Percentiles rank a stretch among this genome's conserved stretches.
Conservation (phyloP, 2,329 filamentous ascomycete species). For the Sporothrix luriei region DNA sequence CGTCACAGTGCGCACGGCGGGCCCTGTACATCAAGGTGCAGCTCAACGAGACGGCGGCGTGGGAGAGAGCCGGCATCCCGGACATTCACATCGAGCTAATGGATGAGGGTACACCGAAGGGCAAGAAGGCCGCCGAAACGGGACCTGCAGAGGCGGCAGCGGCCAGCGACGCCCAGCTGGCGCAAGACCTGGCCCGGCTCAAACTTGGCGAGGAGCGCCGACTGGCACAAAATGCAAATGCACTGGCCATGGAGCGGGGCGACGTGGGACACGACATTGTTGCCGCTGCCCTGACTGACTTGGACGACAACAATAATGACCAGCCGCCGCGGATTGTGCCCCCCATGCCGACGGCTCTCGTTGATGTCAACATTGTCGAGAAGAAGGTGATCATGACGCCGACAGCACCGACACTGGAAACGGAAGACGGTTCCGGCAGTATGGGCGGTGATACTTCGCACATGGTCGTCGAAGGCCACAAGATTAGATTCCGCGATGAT, state of each 20-base stretch:
- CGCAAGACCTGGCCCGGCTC: constrained; percentile 47
- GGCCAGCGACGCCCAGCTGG: constrained; percentile 37
- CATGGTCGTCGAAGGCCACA: constrained; percentile 31
- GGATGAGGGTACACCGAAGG: constrained; percentile 60
- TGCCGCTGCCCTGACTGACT: constrained; percentile 49
- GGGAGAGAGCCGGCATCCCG: constrained; percentile 69
- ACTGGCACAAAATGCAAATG: constrained; percentile 46
- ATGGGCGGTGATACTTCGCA: constrained; percentile 13
- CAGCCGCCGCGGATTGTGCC: constrained; percentile 39
- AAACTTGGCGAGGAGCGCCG: constrained; percentile 51
- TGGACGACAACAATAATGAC: constrained; percentile 50
- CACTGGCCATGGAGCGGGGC: constrained; percentile 57
- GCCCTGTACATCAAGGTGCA: constrained; percentile 88
- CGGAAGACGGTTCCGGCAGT: constrained; percentile 43
- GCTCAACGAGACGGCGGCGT: constrained; percentile 79
- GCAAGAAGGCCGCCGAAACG: constrained; percentile 41
- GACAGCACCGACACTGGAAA: constrained; percentile 45
- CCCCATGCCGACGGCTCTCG: constrained; percentile 42
- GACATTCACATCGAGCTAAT: constrained; percentile 63
- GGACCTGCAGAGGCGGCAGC: not conserved
- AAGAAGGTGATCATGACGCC: constrained; percentile 50
- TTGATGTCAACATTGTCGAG: constrained; percentile 57
- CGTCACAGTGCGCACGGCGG: constrained; percentile 72
- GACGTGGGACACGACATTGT: constrained; percentile 41
- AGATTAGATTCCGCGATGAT: constrained; percentile 23